phyloP scores from a whole-genome alignment of 176 grass and related monocot species.

The Paspalum vaginatum region DNA sequence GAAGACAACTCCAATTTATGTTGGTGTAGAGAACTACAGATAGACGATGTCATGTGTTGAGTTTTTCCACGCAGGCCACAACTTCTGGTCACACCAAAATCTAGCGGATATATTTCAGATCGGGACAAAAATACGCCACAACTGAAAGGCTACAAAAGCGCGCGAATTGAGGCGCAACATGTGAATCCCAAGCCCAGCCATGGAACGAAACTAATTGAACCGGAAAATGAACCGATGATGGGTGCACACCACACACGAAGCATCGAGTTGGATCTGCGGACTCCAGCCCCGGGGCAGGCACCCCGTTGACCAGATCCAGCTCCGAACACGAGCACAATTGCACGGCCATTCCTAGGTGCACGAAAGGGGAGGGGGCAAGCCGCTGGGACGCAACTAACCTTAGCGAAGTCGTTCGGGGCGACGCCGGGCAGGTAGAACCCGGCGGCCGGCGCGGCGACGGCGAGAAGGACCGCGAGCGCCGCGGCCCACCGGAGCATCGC shows the following conservation, averaged over 20 bases:
- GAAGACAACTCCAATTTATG: not conserved
- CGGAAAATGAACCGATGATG: not conserved
- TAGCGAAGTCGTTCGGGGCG: slow-evolving; percentile 46
- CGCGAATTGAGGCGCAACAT: slow-evolving; percentile 11
- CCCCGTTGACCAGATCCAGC: slow-evolving; percentile 55
- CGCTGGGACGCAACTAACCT: slow-evolving; percentile 38
- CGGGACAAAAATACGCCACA: not conserved
- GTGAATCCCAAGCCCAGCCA: not conserved
- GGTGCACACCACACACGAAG: not conserved
- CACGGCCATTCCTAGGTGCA: not conserved
- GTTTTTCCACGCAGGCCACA: not conserved
- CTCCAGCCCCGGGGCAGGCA: not conserved
- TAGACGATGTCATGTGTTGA: not conserved
- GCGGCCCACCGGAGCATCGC: slow-evolving; percentile 44
- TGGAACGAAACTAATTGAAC: not conserved
- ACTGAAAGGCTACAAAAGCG: not conserved
- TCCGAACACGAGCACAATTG: not conserved
- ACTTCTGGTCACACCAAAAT: slow-evolving; percentile 1
- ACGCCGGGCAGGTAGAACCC: slow-evolving; percentile 70
- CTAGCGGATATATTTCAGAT: not conserved
- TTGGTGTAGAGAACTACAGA: not conserved
- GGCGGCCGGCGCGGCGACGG: slow-evolving; percentile 29
- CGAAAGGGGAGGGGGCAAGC: not conserved
- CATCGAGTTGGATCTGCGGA: slow-evolving; percentile 27
- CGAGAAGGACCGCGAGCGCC: slow-evolving; percentile 42